Evolutionary conservation across 208 protist species (phyloP).

Genomic region (Crithidia bombi): DNA sequence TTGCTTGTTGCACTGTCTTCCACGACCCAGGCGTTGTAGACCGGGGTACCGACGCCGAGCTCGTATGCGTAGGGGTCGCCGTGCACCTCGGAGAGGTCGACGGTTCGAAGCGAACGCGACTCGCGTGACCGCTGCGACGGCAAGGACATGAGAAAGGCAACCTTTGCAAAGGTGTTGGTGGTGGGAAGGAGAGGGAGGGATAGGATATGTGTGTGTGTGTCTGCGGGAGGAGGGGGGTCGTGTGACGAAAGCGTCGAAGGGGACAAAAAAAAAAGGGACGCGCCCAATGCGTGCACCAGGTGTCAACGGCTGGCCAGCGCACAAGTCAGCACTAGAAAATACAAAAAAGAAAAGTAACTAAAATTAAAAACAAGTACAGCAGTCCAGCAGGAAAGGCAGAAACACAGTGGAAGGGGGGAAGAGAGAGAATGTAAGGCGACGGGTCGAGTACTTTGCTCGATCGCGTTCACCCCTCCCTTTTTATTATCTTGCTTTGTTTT

Average conservation of each 20-base stretch:
- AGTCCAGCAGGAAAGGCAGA: neutral
- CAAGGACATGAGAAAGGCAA: neutral
- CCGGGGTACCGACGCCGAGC: slow-evolving; percentile 41
- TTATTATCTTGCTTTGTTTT: neutral
- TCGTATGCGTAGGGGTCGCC: slow-evolving; percentile 46
- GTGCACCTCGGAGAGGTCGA: slow-evolving; percentile 30
- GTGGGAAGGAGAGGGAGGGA: neutral
- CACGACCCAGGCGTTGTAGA: slow-evolving; percentile 49
- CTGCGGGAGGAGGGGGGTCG: too few relatives aligned
- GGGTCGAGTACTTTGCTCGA: too few relatives aligned
- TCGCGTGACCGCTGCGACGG: slow-evolving; percentile 1
- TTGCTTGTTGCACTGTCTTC: slow-evolving; percentile 37
- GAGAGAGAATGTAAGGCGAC: too few relatives aligned
- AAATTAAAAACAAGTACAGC: neutral
- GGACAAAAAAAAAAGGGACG: neutral
- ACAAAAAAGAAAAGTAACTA: neutral
- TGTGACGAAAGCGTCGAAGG: too few relatives aligned
- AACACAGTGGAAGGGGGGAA: neutral
- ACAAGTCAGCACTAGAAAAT: neutral
- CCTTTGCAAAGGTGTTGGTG: neutral
- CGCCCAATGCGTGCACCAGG: too few relatives aligned
- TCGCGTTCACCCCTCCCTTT: too few relatives aligned
- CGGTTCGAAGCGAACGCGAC: slow-evolving; percentile 15
- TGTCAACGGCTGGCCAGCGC: too few relatives aligned
- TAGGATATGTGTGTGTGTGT: too few relatives aligned